Evolutionary conservation across 768 basidiomycete genomes (phyloP).

Genomic region (Boletus vinaceobasis): DNA sequence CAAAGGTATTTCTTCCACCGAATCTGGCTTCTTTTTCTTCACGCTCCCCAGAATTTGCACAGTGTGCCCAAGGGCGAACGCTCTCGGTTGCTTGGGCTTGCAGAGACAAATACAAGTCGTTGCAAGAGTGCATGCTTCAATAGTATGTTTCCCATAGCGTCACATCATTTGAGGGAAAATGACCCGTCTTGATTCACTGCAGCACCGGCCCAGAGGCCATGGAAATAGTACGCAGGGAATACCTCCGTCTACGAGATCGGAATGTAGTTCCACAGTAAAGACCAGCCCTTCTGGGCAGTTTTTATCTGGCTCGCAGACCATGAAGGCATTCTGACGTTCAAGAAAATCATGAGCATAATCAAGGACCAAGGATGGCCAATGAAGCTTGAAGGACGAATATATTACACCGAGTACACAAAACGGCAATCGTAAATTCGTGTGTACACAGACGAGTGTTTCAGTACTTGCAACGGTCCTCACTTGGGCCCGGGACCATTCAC

Average conservation of each 20-base stretch:
- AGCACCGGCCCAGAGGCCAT: constrained; percentile 76
- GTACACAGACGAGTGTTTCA: background rate
- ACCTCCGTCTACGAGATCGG: constrained; percentile 60
- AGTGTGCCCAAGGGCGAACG: constrained; percentile 78
- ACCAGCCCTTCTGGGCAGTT: background rate
- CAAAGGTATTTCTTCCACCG: constrained; percentile 45
- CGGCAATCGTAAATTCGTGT: background rate
- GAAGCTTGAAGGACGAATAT: constrained; percentile 3
- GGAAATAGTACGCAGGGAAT: constrained; percentile 68
- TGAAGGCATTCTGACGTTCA: background rate
- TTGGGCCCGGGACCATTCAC: constrained; percentile 40
- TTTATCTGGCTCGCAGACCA: background rate
- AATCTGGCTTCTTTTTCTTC: background rate
- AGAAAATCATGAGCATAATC: background rate
- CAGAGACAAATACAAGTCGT: constrained; percentile 57
- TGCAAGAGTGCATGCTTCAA: constrained; percentile 78
- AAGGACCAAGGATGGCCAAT: background rate
- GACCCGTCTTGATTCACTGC: background rate
- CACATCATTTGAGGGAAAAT: background rate
- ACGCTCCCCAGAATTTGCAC: constrained; percentile 63
- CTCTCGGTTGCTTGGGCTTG: constrained; percentile 87
- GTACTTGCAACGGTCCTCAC: constrained; percentile 19
- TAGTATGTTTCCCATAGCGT: constrained; percentile 50
- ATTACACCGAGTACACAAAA: constrained; percentile 7
- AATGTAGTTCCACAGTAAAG: constrained; percentile 1